Conservation (phyloP, 2,329 filamentous ascomycete species). For the Phialophora expanda region DNA sequence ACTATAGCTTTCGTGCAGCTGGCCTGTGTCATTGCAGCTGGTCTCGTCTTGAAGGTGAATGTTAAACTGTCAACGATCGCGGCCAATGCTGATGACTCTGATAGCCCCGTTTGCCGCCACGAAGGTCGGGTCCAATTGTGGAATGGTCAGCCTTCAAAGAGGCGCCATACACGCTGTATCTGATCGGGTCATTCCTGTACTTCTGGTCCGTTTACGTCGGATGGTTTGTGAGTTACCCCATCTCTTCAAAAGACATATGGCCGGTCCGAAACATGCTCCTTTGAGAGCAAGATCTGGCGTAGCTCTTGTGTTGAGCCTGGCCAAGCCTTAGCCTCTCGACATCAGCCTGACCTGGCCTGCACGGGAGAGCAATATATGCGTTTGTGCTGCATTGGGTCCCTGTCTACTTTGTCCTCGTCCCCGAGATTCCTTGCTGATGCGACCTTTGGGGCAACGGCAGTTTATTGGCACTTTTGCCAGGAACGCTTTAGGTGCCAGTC, state of each 20-base stretch:
- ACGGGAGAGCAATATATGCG: not conserved
- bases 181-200: slow-evolving; percentile 51
- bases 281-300: not conserved
- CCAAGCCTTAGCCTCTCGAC: not conserved
- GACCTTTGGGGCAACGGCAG: not conserved
- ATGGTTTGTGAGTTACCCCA: slow-evolving; percentile 47
- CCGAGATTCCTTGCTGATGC: not conserved
- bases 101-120: slow-evolving; percentile 55
- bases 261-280: not conserved
- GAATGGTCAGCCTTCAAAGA: slow-evolving; percentile 60
- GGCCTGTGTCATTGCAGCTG: slow-evolving; percentile 47
- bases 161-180: slow-evolving; percentile 52
- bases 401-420: not conserved
- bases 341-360: not conserved
- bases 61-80: slow-evolving; percentile 37
- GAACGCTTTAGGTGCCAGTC: slow-evolving; percentile 48
- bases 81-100: slow-evolving; percentile 42
- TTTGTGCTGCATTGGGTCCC: not conserved
- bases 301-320: not conserved
- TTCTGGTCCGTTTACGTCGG: slow-evolving; percentile 62
- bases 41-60: slow-evolving; percentile 54
- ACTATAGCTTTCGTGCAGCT: slow-evolving; percentile 66
- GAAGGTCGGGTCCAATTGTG: slow-evolving; percentile 57
- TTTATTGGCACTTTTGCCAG: slow-evolving; percentile 47
- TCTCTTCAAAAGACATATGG: not conserved